These are phyloP conservation scores for Pterocarpus macrocarpus DNA, from an alignment of 306 rosid genomes.

Conservation along the genomic window DNA sequence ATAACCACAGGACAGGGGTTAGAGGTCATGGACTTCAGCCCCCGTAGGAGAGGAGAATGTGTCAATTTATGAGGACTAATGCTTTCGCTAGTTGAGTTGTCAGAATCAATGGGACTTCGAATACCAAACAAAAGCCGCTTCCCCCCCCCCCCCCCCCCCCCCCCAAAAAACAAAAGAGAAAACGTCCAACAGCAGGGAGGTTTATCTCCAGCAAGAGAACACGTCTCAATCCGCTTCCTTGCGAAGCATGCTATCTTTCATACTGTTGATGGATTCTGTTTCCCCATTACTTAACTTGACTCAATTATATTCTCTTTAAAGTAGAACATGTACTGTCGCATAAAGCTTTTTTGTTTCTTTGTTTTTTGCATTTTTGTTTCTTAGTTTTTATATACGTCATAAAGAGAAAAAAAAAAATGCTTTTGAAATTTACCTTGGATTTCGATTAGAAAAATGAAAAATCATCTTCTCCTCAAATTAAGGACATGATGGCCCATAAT, in stretches of 20 bases:
- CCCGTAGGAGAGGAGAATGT: not conserved
- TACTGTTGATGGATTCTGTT: conserved; percentile 19
- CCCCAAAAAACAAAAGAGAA: not conserved
- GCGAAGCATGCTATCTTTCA: conserved; percentile 28
- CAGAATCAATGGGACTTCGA: conserved; percentile 25
- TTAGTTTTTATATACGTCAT: too few relatives aligned
- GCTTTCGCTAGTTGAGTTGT: conserved; percentile 27
- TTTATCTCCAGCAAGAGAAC: conserved; percentile 25
- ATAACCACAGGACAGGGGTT: not conserved
- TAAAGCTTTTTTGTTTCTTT: not conserved
- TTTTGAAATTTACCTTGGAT: conserved; percentile 22
- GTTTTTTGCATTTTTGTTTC: not conserved
- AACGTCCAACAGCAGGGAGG: conserved; percentile 17
- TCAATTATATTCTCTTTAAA: conserved; percentile 17
- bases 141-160: not conserved
- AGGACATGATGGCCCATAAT: conserved; percentile 49
- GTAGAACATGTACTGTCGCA: conserved; percentile 19
- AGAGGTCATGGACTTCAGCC: not conserved
- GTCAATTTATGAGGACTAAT: not conserved
- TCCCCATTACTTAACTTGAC: conserved; percentile 38
- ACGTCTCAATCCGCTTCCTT: conserved; percentile 35
- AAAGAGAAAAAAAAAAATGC: not conserved
- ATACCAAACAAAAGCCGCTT: conserved; percentile 7
- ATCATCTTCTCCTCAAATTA: conserved; percentile 30
- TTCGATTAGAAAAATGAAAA: conserved; percentile 19